Percentiles rank a stretch among this genome's conserved stretches.
Evolutionary conservation across 192 early-diverging fungal species (phyloP).

Genomic region (Nowakowskiella sp.): DNA sequence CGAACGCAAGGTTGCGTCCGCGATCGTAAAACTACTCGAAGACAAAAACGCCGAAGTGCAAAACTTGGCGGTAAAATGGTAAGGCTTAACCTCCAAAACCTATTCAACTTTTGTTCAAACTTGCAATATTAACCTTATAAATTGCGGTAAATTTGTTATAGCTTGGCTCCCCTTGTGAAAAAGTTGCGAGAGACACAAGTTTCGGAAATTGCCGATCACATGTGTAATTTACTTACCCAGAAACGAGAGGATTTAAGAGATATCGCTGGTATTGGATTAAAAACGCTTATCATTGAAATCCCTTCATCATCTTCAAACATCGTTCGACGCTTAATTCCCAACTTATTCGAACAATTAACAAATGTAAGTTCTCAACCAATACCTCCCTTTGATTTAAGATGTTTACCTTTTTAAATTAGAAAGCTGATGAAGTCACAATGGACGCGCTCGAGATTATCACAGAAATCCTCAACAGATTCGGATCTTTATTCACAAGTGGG

Average conservation of each 20-base stretch:
- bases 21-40: slow-evolving; percentile 54
- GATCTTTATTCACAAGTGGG: slow-evolving; percentile 40
- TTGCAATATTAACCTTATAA: background rate
- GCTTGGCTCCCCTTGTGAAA: slow-evolving; percentile 70
- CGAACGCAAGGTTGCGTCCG: slow-evolving; percentile 40
- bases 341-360: slow-evolving; percentile 52
- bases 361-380: slow-evolving; percentile 33
- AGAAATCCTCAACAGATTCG: slow-evolving; percentile 65
- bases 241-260: slow-evolving; percentile 63
- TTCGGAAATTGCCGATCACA: slow-evolving; percentile 57
- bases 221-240: slow-evolving; percentile 55
- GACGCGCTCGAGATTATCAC: slow-evolving; percentile 69
- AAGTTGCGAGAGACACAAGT: slow-evolving; percentile 61
- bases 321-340: slow-evolving; percentile 58
- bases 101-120: background rate
- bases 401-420: slow-evolving; percentile 21
- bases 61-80: slow-evolving; percentile 67
- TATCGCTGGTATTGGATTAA: slow-evolving; percentile 76
- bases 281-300: slow-evolving; percentile 71
- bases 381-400: background rate
- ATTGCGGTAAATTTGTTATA: slow-evolving; percentile 14
- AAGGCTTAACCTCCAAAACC: slow-evolving; percentile 14
- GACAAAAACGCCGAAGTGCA: slow-evolving; percentile 85
- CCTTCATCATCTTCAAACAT: slow-evolving; percentile 48
- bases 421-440: slow-evolving; percentile 50